Base-by-base conservation (phyloP, 306 rosid species). In the Lathyrus oleraceus region DNA sequence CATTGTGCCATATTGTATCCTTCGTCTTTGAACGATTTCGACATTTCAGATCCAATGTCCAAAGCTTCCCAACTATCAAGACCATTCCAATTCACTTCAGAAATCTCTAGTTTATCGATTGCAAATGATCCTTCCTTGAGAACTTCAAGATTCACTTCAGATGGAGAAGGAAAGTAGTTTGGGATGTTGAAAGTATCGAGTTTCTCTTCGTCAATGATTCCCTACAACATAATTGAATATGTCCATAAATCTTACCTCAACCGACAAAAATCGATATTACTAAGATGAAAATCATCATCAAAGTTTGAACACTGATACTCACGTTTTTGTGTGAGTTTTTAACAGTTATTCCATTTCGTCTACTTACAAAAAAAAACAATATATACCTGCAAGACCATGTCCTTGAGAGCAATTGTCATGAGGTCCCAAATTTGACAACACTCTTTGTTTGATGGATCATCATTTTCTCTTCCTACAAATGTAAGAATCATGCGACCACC, bases 401-500 rank as follows among this genome's bases (percentile, higher is more conserved):
- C 78, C 15, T 73, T 79, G 5, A 85, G 85, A 32, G 79, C 89
- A 8, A 6, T 16, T 52, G 89, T 81, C 79, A 85, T 4, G 36
- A 85, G 83, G n/a, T 83, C 81, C 81, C 79, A 86, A 65, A 81
- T 72, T 28, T 38, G 81, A 27, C 75, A 73, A 43, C 82, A 59
- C 17, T 79, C 88, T 5, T 79, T 81, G 76, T 74, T 76, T 4
- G 65, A 59, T 20, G 81, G 86, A 74, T 86, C 77, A 2, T 81
- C 65, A 5, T 70, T 83, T 51, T 69, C 73, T 76, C 91, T 73
- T 47, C 91, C 91, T 12, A 81, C 10, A 21, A 79, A n/a, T 3
- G 91, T 86, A n/a, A 86, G 52, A 44, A 83, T 82, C 91, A 86
- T 86, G 3, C 71, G 17, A 4, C 88, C 88, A 2, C 81, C 86